Evolutionary conservation across 805 yeast genomes (phyloP).

Genomic region (Zygotorulaspora chibaensis): DNA sequence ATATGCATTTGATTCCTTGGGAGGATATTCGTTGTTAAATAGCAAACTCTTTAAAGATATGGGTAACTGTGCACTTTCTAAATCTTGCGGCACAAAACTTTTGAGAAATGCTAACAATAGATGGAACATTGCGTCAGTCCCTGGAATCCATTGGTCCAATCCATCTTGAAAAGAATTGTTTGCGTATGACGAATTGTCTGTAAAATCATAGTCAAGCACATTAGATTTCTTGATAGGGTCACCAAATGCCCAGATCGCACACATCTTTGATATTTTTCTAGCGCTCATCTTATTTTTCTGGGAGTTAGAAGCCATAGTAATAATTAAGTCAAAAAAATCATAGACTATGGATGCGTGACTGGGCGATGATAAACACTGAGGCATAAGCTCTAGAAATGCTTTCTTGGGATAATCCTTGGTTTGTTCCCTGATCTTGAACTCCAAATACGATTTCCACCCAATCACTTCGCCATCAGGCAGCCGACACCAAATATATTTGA

Average conservation of each 20-base stretch:
- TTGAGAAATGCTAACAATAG: slow-evolving; percentile 69
- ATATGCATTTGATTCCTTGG: slow-evolving; percentile 42
- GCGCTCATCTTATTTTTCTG: slow-evolving; percentile 75
- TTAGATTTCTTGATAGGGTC: slow-evolving; percentile 16
- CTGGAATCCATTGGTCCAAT: slow-evolving; percentile 68
- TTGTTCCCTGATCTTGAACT: slow-evolving; percentile 60
- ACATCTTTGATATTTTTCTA: slow-evolving; percentile 71
- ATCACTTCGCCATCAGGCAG: slow-evolving; percentile 73
- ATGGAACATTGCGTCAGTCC: slow-evolving; percentile 84
- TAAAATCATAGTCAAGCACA: slow-evolving; percentile 31
- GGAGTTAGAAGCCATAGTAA: slow-evolving; percentile 73
- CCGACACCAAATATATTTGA: slow-evolving; percentile 85
- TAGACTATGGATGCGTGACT: slow-evolving; percentile 87
- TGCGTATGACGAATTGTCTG: slow-evolving; percentile 13
- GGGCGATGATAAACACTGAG: slow-evolving; percentile 74
- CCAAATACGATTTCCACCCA: slow-evolving; percentile 80
- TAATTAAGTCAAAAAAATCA: slow-evolving; percentile 78
- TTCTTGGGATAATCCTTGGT: slow-evolving; percentile 63
- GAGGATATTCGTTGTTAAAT: slow-evolving; percentile 72
- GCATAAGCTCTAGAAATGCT: slow-evolving; percentile 79
- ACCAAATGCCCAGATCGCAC: slow-evolving; percentile 86
- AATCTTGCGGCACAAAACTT: slow-evolving; percentile 68
- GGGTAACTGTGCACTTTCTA: slow-evolving; percentile 51
- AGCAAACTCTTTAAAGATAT: slow-evolving; percentile 60
- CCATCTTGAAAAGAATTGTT: slow-evolving; percentile 59